These are phyloP conservation scores for Rhizopus arrhizus DNA, from an alignment of 371 early-diverging fungal species.

Conservation along the genomic window DNA sequence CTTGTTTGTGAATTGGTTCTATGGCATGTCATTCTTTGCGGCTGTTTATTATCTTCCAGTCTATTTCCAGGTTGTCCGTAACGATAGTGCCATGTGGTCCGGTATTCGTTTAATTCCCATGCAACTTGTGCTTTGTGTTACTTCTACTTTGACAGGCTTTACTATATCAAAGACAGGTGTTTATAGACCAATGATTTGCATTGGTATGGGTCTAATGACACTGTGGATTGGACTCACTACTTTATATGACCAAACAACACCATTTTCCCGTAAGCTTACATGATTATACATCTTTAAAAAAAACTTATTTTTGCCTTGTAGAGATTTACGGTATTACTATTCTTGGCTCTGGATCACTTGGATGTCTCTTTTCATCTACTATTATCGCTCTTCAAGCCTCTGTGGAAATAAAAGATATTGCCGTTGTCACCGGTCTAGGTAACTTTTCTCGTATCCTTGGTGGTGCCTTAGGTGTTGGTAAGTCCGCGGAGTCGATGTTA, in stretches of 20 bases:
- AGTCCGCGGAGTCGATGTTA: too few relatives aligned
- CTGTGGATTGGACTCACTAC: slow-evolving; percentile 21
- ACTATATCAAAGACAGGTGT: slow-evolving; percentile 41
- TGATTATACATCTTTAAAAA: neutral
- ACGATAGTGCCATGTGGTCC: slow-evolving; percentile 55
- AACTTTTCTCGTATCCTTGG: slow-evolving; percentile 51
- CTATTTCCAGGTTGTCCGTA: slow-evolving; percentile 75
- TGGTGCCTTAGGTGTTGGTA: slow-evolving; percentile 47
- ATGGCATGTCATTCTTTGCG: slow-evolving; percentile 57
- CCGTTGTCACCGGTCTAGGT: slow-evolving; percentile 50
- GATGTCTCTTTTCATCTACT: slow-evolving; percentile 40
- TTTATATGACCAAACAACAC: slow-evolving; percentile 18
- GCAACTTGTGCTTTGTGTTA: slow-evolving; percentile 31
- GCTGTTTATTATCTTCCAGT: slow-evolving; percentile 67
- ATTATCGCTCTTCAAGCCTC: slow-evolving; percentile 53
- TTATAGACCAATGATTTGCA: slow-evolving; percentile 38
- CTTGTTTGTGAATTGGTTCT: slow-evolving; percentile 51
- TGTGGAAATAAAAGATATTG: slow-evolving; percentile 44
- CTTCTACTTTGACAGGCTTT: slow-evolving; percentile 32
- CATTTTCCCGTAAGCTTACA: slow-evolving; percentile 10
- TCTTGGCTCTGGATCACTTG: slow-evolving; percentile 27
- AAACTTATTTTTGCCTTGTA: neutral
- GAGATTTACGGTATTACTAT: slow-evolving; percentile 23
- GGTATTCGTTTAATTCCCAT: slow-evolving; percentile 52
- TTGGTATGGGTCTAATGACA: slow-evolving; percentile 30